These are phyloP conservation scores for Podila clonocystis DNA, from an alignment of 192 early-diverging fungal genomes.

Conservation along the genomic window DNA sequence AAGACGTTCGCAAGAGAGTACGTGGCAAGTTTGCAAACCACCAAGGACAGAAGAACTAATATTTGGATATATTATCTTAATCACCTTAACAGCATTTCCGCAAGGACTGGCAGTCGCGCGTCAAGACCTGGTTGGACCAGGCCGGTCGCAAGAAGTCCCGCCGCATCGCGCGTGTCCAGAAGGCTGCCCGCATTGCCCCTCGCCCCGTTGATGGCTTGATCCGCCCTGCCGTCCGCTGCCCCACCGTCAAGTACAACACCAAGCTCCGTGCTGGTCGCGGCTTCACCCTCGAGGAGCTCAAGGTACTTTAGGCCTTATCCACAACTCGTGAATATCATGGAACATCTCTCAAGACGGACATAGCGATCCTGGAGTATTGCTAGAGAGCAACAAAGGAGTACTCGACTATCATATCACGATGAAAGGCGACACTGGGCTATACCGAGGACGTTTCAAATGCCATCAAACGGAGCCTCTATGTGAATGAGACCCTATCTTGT, in stretches of 20 bases:
- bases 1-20: no score
- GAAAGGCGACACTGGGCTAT: neutral
- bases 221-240: conserved; percentile 96
- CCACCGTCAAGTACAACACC: conserved; percentile 98
- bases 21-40: no score
- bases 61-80: neutral
- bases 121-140: conserved; percentile 99
- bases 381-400: no score
- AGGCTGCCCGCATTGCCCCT: conserved; percentile 96
- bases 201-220: conserved; percentile 96
- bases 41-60: no score
- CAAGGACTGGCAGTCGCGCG: conserved; percentile 97
- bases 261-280: conserved; percentile 97
- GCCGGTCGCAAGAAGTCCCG: conserved; percentile 94
- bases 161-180: conserved; percentile 87
- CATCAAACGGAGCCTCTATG: neutral
- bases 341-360: no score
- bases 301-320: conserved; percentile 61
- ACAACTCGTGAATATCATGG: no score
- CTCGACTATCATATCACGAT: no score
- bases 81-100: conserved; percentile 80
- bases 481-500: no score
- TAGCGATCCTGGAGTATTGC: no score
- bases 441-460: neutral
- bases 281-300: conserved; percentile 98